phyloP scores from a whole-genome alignment of 2,329 filamentous ascomycete genomes.

The Colletotrichum cereale region DNA sequence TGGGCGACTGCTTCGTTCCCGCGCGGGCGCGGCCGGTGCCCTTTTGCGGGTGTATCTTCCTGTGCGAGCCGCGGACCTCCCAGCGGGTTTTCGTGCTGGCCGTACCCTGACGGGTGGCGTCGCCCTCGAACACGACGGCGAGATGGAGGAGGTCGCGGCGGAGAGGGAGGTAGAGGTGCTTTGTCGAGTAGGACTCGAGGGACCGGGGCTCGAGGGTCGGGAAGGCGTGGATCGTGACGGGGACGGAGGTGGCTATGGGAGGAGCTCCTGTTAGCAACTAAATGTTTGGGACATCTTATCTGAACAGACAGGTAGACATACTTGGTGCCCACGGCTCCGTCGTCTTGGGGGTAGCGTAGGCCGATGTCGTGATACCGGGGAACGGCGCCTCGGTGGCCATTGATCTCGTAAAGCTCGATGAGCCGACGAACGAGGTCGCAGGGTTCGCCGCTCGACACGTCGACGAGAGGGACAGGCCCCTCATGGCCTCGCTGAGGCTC shows the following conservation, averaged over 20 bases:
- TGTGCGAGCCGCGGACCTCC: slow-evolving; percentile 86
- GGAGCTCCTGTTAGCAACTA: slow-evolving; percentile 27
- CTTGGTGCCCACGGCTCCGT: slow-evolving; percentile 60
- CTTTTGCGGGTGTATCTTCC: slow-evolving; percentile 89
- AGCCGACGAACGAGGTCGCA: slow-evolving; percentile 52
- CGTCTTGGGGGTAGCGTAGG: slow-evolving; percentile 51
- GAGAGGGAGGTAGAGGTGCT: slow-evolving; percentile 88
- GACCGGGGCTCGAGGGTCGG: slow-evolving; percentile 86
- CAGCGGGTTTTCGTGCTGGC: slow-evolving; percentile 84
- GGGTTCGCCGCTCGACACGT: slow-evolving; percentile 54
- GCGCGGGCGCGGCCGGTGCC: slow-evolving; percentile 84
- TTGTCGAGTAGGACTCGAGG: slow-evolving; percentile 82
- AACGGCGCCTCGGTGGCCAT: slow-evolving; percentile 67
- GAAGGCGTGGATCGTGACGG: slow-evolving; percentile 90
- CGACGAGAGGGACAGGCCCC: slow-evolving; percentile 58
- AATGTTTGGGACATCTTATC: background rate
- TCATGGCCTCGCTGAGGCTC: slow-evolving; percentile 66
- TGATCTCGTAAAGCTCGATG: slow-evolving; percentile 58
- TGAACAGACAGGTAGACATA: slow-evolving; percentile 45
- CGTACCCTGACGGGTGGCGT: slow-evolving; percentile 87
- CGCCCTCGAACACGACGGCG: slow-evolving; percentile 92
- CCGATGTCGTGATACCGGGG: slow-evolving; percentile 53
- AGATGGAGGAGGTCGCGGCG: slow-evolving; percentile 93
- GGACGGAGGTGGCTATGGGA: slow-evolving; percentile 71
- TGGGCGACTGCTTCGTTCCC: slow-evolving; percentile 84